Base-by-base conservation (phyloP, 768 basidiomycete species). In the Termitomyces sp. region DNA sequence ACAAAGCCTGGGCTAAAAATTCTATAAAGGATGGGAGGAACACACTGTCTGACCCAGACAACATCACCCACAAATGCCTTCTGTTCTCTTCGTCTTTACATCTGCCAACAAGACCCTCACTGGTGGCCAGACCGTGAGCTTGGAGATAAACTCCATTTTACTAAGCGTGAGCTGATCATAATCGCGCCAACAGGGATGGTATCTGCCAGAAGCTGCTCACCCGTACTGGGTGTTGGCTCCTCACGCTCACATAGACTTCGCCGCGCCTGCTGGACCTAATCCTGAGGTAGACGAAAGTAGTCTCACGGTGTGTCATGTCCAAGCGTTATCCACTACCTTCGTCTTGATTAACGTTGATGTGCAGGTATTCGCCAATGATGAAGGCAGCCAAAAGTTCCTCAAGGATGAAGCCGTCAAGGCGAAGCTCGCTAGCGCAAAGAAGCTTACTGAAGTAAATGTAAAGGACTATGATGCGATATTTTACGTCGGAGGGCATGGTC, bases 401-500 rank as follows among this genome's bases (percentile, higher is more conserved):
- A 68, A 74, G 0, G 88, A 92, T 65, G 68, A 72, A 9, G 73
- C 72, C 5, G 82, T 83, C 44, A 76, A 79, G 62, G 63, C 70
- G 16, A 83, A 87, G 64, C 66, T 89, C 32, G 76, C 75, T 8
- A 73, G 72, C 34, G 81, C 88, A 4, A 84, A 86, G 72, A 82
- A 78, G 70, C 74, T 93, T 46, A 71, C 77, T 0, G 83, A 86
- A 1, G 79, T 93, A 62, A 76, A 79, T 47, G 72, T 71, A 5
- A 69, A 76, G 32, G 83, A 88, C 63, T 93, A 90, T 67, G 84
- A 80, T 53, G 91, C 85, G 14, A 74, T 93, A 55, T 91, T 88
- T 72, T 90, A 89, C 66, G 80, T 89, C 55, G 91, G 91, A 42
- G 90, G 91, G 33, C 88, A 91, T 65, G 89, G 89, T 0, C 89